These are phyloP conservation scores for Heterococcus sp. DNA, from an alignment of 108 stramenopile species.

Conservation along the genomic window DNA sequence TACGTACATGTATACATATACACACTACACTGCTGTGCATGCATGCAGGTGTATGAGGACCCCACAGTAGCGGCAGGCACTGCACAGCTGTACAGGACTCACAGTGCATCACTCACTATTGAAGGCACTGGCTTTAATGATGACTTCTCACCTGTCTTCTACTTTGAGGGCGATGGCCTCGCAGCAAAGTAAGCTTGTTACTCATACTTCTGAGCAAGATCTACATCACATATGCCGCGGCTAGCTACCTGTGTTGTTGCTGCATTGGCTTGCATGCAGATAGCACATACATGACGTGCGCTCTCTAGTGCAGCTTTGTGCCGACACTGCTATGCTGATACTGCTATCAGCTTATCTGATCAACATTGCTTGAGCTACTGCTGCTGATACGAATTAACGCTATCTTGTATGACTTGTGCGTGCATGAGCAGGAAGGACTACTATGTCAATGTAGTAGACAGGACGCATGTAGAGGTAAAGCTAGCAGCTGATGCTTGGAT, in stretches of 20 bases:
- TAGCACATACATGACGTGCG: no score
- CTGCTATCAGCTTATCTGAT: no score
- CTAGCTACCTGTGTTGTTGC: no score
- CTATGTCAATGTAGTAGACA: constrained; percentile 2
- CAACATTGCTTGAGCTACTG: no score
- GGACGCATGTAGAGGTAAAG: background rate
- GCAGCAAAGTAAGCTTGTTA: background rate
- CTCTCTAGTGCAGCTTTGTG: no score
- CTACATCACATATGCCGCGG: no score
- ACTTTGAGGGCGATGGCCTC: constrained; percentile 5
- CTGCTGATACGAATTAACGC: no score
- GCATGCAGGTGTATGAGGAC: background rate
- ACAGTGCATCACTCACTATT: constrained; percentile 46
- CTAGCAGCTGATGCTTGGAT: constrained; percentile 3
- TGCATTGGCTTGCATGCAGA: no score
- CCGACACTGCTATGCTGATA: no score
- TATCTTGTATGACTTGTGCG: no score
- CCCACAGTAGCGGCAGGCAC: background rate
- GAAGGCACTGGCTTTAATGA: constrained; percentile 47
- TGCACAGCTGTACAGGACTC: constrained; percentile 43
- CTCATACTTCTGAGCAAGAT: no score
- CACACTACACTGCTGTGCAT: background rate
- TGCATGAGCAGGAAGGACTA: background rate
- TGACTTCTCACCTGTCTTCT: background rate
- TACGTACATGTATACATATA: background rate